Percentiles rank a stretch among this genome's conserved stretches.
Evolutionary conservation across 2,329 filamentous ascomycete genomes (phyloP).

Genomic region (Hypoxylon sp.): DNA sequence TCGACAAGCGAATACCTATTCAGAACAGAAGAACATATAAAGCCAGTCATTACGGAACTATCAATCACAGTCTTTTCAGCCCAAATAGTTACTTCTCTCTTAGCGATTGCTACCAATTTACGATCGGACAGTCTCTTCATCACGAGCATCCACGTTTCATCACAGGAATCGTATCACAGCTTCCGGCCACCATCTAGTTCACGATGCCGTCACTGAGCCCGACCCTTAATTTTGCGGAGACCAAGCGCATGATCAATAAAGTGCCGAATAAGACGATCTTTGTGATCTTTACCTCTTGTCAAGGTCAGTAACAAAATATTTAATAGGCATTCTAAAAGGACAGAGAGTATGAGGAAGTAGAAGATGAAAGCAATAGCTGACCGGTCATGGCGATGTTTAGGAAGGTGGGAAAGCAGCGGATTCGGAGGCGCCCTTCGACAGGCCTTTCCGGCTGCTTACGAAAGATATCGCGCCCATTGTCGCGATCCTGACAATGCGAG

Average conservation of each 20-base stretch:
- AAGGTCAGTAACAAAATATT: conserved; percentile 10
- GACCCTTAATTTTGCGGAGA: too few relatives aligned
- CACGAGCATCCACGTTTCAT: too few relatives aligned
- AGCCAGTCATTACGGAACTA: too few relatives aligned
- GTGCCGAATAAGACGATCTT: neutral
- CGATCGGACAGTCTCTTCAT: too few relatives aligned
- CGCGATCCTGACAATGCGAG: neutral
- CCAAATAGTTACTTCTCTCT: too few relatives aligned
- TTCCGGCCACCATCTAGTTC: neutral
- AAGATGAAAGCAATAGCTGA: neutral
- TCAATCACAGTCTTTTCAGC: too few relatives aligned
- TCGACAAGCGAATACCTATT: too few relatives aligned
- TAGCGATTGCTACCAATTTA: too few relatives aligned
- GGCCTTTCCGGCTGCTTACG: conserved; percentile 3
- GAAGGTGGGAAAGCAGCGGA: conserved; percentile 4
- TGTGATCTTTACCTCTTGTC: conserved; percentile 12
- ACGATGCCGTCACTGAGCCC: neutral
- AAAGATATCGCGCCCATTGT: neutral
- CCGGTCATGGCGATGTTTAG: neutral
- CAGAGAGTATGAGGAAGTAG: neutral
- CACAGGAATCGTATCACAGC: too few relatives aligned
- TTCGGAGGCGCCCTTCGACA: neutral
- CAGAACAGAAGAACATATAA: too few relatives aligned
- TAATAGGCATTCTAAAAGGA: too few relatives aligned
- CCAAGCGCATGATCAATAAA: neutral